Evolutionary conservation across 371 early-diverging fungal species (phyloP), one percentile per base, ranked within the genome.

Genomic region (Umbelopsis sp.): DNA sequence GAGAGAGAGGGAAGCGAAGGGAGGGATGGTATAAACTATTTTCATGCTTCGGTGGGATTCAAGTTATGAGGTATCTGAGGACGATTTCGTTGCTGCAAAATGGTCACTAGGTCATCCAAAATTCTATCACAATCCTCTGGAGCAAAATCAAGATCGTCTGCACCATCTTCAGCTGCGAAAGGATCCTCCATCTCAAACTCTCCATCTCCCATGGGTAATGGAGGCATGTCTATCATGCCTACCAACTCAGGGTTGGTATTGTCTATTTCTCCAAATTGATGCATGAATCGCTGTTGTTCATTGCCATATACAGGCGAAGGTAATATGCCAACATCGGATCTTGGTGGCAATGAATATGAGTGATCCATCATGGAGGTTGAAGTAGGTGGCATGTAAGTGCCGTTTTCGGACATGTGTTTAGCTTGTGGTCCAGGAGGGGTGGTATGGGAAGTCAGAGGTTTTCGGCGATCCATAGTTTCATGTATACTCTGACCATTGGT

Each of bases 111-210:
- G 18, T 57, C 57, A 35, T 57, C 57, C 11, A 57, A 14, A 35
- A 57, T 57, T 18, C 57, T 32, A 35, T 57, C 57, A 57, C 57
- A 57, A 8, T 57, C 57, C 14, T 57, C 57, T 16, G 57, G 57
- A 57, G 57, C 57, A 57, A 57, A 57, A 16, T 57, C 57, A 6
- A 57, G 57, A 18, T 57, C 57, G 12, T 57, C 57, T 8, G 57
- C 57, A 35, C 57, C 57, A 57, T 57, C 57, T 9, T 57, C 57
- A 6, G 57, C 57, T 57, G 57, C 57, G 32, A 57, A 57, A 18
- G 57, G 57, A 35, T 57, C 57, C n/a, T 57, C 57, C 57, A 57
- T 57, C n/a, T 57, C 57, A 57, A 57, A 57, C 35, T 57, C 57
- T 57, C 57, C 57, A 25, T 57, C 57, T 57, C 57, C 57, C 57